These are phyloP conservation scores for Metroxylon sagu DNA, from an alignment of 176 grass and related monocot genomes.

Conservation along the genomic window DNA sequence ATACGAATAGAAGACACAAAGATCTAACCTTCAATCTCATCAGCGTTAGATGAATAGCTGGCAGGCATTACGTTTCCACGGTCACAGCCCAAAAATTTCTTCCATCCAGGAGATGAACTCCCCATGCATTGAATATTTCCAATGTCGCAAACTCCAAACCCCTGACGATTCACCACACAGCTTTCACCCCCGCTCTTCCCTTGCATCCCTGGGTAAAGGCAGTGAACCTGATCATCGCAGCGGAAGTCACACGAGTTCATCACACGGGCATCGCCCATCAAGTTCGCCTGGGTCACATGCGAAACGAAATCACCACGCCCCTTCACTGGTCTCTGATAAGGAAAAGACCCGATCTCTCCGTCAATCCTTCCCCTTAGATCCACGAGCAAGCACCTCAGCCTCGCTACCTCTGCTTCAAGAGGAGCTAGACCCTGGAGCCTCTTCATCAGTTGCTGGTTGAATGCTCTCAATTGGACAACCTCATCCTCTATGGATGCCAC, in stretches of 20 bases:
- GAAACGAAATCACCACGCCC: slow-evolving; percentile 3
- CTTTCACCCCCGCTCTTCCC: neutral
- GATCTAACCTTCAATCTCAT: slow-evolving; percentile 33
- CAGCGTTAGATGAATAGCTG: slow-evolving; percentile 4
- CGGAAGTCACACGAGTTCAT: slow-evolving; percentile 1
- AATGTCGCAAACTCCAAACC: slow-evolving; percentile 1
- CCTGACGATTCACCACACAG: neutral
- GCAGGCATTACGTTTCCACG: neutral
- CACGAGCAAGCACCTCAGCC: slow-evolving; percentile 60
- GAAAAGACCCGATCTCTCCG: slow-evolving; percentile 70
- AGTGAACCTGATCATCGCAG: slow-evolving; percentile 7
- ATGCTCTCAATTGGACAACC: slow-evolving; percentile 30
- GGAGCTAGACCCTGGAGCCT: slow-evolving; percentile 46
- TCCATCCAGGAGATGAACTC: neutral
- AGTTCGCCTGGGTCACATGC: neutral
- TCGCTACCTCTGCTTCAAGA: slow-evolving; percentile 42
- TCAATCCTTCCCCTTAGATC: slow-evolving; percentile 66
- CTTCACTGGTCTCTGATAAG: slow-evolving; percentile 45
- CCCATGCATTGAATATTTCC: slow-evolving; percentile 2
- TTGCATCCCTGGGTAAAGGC: slow-evolving; percentile 2
- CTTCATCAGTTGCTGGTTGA: slow-evolving; percentile 48
- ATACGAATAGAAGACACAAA: neutral
- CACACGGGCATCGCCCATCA: neutral
- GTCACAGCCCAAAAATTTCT: neutral
- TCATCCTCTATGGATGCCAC: slow-evolving; percentile 41